phyloP scores from a whole-genome alignment of 352 stramenopile species.

The Phytophthora sp. region DNA sequence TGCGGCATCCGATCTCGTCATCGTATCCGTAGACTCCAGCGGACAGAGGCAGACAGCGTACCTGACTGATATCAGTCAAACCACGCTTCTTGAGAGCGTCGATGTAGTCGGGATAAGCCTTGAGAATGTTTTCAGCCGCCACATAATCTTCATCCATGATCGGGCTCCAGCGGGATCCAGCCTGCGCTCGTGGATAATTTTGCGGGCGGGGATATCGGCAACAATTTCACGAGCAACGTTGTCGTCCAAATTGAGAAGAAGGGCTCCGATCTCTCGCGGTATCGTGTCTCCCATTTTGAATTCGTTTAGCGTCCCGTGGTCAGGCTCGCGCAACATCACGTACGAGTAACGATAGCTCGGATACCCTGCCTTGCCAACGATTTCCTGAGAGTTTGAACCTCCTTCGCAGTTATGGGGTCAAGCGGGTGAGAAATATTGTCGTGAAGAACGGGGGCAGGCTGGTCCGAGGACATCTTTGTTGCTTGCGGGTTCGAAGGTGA shows the following conservation, averaged over 20 bases:
- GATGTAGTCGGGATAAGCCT: constrained; percentile 39
- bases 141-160: constrained; percentile 44
- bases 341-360: constrained; percentile 41
- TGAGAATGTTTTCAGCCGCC: constrained; percentile 35
- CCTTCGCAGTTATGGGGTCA: constrained; percentile 37
- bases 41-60: constrained; percentile 31
- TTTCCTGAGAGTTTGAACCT: constrained; percentile 37
- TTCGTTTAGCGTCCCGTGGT: constrained; percentile 31
- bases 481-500: neutral
- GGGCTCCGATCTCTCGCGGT: constrained; percentile 34
- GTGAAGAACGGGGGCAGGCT: neutral
- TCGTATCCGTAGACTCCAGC: constrained; percentile 39
- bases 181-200: constrained; percentile 23
- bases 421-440: constrained; percentile 25
- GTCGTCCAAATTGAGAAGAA: constrained; percentile 30
- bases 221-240: constrained; percentile 30
- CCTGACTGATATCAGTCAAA: constrained; percentile 32
- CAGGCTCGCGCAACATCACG: constrained; percentile 46
- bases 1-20: constrained; percentile 33
- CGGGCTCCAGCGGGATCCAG: constrained; percentile 38
- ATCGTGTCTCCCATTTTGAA: constrained; percentile 29
- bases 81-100: constrained; percentile 32
- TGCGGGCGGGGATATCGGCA: constrained; percentile 29
- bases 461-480: neutral
- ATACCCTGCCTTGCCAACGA: constrained; percentile 31